Conservation (phyloP, 139 green algal genomes). For the Micromonas pusilla region DNA sequence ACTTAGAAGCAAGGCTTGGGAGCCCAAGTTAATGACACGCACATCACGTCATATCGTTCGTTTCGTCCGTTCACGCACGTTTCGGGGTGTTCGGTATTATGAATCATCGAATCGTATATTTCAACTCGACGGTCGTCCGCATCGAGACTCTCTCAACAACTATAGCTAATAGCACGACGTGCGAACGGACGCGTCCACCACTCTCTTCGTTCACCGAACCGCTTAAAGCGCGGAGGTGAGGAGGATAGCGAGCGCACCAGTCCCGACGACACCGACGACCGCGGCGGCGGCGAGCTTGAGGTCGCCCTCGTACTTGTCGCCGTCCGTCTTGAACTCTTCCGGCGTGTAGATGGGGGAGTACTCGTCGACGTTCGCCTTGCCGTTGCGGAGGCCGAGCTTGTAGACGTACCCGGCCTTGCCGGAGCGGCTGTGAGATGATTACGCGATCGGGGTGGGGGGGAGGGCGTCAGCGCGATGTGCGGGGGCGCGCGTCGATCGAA, state of each 20-base stretch:
- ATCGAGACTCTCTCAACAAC: too few species aligned
- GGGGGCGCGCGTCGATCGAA: conserved; percentile 5
- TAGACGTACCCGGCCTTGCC: conserved; percentile 30
- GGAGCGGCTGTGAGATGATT: conserved; percentile 2
- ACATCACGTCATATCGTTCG: too few species aligned
- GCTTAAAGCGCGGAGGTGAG: conserved; percentile 29
- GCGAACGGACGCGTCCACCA: too few species aligned
- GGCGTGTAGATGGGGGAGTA: conserved; percentile 33
- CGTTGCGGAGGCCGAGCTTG: conserved; percentile 22
- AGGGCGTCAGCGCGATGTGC: background rate
- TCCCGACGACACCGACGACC: conserved; percentile 20
- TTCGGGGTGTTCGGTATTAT: too few species aligned
- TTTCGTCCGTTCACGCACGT: too few species aligned
- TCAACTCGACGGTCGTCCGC: too few species aligned
- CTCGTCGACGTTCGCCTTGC: conserved; percentile 33
- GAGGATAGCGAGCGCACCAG: conserved; percentile 27
- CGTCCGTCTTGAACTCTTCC: conserved; percentile 17
- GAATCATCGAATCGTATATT: too few species aligned
- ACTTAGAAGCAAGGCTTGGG: too few species aligned
- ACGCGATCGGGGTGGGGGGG: background rate
- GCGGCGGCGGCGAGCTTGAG: conserved; percentile 9
- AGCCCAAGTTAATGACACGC: too few species aligned
- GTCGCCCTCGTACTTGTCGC: conserved; percentile 32
- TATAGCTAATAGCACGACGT: too few species aligned
- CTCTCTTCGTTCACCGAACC: background rate